These are phyloP conservation scores for Tuber calosporum DNA, from an alignment of 495 filamentous ascomycete species.

Conservation along the genomic window DNA sequence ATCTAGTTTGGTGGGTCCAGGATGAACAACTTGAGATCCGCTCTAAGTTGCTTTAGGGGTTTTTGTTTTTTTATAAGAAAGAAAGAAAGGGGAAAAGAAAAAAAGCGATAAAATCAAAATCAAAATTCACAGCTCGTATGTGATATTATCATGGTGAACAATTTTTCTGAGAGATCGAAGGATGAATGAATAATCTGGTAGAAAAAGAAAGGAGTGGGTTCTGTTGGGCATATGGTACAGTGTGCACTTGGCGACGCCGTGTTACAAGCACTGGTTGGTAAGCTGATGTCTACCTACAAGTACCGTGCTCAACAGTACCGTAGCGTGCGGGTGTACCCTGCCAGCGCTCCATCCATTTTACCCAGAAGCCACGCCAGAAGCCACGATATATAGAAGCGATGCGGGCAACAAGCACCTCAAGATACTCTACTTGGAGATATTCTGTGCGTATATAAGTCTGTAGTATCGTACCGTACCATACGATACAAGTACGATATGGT, in stretches of 20 bases:
- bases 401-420: neutral
- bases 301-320: neutral
- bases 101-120: too few species aligned
- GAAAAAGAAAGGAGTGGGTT: neutral
- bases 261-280: neutral
- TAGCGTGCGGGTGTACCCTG: too few species aligned
- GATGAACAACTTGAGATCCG: neutral
- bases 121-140: neutral
- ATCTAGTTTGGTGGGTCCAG: neutral
- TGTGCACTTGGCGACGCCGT: neutral
- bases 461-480: too few species aligned
- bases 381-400: too few species aligned
- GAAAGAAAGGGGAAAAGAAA: too few species aligned
- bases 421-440: too few species aligned
- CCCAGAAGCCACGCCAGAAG: too few species aligned
- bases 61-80: neutral
- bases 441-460: too few species aligned
- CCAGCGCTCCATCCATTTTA: neutral
- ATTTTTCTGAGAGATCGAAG: slow-evolving; percentile 1
- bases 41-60: neutral
- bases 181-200: slow-evolving; percentile 2
- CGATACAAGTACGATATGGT: too few species aligned
- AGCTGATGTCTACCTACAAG: neutral
- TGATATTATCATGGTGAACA: neutral
- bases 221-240: neutral